Percentiles rank a stretch among this genome's conserved stretches.
These are phyloP conservation scores for Macrocybe gigantea DNA, from an alignment of 768 basidiomycete species.

Conservation along the genomic window DNA sequence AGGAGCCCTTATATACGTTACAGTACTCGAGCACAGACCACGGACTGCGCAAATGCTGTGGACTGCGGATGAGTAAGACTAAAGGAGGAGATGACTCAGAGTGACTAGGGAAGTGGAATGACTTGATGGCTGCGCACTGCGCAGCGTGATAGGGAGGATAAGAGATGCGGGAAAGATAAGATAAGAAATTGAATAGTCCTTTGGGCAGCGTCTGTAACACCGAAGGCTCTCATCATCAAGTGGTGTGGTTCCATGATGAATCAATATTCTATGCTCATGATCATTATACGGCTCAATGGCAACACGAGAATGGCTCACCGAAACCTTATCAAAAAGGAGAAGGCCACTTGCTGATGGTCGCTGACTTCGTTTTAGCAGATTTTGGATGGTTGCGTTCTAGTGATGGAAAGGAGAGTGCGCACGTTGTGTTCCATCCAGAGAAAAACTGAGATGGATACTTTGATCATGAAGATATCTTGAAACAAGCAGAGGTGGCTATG, in stretches of 20 bases:
- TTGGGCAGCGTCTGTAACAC: no score
- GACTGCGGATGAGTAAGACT: no score
- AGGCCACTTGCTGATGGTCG: slow-evolving; percentile 25
- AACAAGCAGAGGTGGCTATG: slow-evolving; percentile 18
- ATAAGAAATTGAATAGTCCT: no score
- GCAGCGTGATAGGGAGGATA: no score
- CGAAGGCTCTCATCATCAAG: slow-evolving; percentile 1
- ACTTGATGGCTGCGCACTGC: no score
- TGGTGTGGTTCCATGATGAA: slow-evolving; percentile 23
- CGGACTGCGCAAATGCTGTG: no score
- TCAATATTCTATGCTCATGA: slow-evolving; percentile 32
- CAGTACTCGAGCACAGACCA: no score
- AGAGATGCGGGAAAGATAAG: no score
- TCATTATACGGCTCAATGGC: slow-evolving; percentile 15
- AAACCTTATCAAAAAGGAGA: slow-evolving; percentile 27
- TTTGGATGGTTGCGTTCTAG: slow-evolving; percentile 20
- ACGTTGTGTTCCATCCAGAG: slow-evolving; percentile 17
- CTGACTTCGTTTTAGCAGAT: slow-evolving; percentile 28
- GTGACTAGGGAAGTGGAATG: no score
- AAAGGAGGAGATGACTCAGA: no score
- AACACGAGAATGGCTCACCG: slow-evolving; percentile 11
- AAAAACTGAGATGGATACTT: slow-evolving; percentile 19
- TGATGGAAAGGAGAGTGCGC: slow-evolving; percentile 14
- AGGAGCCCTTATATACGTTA: no score
- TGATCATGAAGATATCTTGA: slow-evolving; percentile 15